A percentile compares a stretch with the other conserved stretches of the same genome.
phyloP scores from a whole-genome alignment of 1,284 basidiomycete species.

The Phenoliferia sp. region DNA sequence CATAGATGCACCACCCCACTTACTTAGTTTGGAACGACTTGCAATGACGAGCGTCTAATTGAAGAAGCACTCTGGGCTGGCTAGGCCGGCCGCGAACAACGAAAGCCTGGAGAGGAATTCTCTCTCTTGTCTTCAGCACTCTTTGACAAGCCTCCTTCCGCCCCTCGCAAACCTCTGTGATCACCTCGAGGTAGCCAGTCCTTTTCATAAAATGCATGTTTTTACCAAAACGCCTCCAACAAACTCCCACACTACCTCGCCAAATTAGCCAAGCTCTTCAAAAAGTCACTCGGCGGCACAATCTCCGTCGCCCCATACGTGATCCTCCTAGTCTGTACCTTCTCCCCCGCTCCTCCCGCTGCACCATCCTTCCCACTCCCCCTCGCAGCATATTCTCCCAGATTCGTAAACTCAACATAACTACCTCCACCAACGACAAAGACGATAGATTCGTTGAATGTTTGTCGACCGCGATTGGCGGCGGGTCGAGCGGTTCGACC shows the following conservation, averaged over 20 bases:
- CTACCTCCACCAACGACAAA: conserved; percentile 96
- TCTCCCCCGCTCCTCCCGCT: conserved; percentile 10
- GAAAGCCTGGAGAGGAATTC: no score
- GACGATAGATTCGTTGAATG: conserved; percentile 83
- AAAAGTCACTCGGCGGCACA: conserved; percentile 78
- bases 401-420: conserved; percentile 95
- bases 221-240: no score
- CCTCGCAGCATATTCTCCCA: conserved; percentile 74
- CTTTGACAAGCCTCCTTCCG: background rate
- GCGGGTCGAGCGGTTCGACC: conserved; percentile 49
- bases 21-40: no score
- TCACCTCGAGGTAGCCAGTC: no score
- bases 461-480: conserved; percentile 56
- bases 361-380: background rate
- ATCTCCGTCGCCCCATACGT: conserved; percentile 97
- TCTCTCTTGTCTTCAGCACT: no score
- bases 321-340: conserved; percentile 59
- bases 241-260: conserved; percentile 1
- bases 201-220: background rate
- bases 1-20: no score
- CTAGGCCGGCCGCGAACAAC: no score
- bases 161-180: no score
- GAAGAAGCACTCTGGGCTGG: no score
- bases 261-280: conserved; percentile 61
- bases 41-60: no score